Base-by-base conservation (phyloP, 2,329 filamentous ascomycete species). In the Aspergillus amoenus region DNA sequence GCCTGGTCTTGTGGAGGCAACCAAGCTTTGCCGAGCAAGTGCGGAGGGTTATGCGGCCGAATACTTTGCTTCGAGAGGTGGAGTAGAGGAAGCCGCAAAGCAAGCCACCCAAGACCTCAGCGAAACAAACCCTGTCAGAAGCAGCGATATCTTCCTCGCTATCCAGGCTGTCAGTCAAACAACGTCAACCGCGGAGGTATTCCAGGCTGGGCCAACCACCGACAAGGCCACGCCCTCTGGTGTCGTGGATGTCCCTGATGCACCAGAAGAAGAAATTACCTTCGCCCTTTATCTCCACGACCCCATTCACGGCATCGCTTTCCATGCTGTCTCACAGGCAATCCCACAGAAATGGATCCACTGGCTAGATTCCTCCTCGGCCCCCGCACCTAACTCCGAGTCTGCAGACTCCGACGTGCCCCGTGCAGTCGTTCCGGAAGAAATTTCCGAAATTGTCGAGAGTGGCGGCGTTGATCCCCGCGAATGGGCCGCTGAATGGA, bases 401-500 rank as follows among this genome's bases (percentile, higher is more conserved):
- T 73, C 72, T 9, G 71, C 79, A 47, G 73, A 70, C 37, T 72
- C 70, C n/a, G 49, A 71, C 24, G 57, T 66, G 6, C 64, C 70
- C 3, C 70, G 58, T 37, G 60, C 67, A 6, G 62, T 68, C 2
- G 75, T 93, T 34, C 93, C 94, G 0, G 88, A 91, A 27, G 91
- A 93, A 69, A 97, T 99, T 66, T 82, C 84, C 21, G 90, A 93
- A 64, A 96, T 97, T 61, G 85, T 99, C 49, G 79, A 84, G 55
- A 80, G 76, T 51, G 86, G 86, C 15, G 86, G 85, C 9, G 91
- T 97, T 2, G 94, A 99, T 70, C 94, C 94, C 0, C 83, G 94
- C 57, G 94, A 99, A 74, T 99, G 94, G 94, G 90, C 96, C 39
- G 89, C 93, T 3, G 94, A 97, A 75, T 99, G 94, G 94, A 84